These are phyloP conservation scores for Urochloa ruziziensis DNA, from an alignment of 176 grass and related monocot genomes.

Conservation along the genomic window DNA sequence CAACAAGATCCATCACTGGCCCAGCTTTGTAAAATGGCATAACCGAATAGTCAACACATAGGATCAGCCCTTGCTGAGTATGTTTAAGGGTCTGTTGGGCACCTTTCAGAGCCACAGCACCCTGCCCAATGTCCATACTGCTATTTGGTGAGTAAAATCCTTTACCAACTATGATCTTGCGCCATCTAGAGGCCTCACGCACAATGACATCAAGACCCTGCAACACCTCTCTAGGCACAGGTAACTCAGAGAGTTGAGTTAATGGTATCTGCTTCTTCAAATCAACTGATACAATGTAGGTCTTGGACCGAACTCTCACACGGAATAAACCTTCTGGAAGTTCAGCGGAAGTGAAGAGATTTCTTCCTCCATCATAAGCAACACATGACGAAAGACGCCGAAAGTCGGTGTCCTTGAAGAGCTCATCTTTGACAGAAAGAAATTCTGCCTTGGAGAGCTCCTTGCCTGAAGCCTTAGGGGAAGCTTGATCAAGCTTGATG, in stretches of 20 bases:
- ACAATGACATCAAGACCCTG: conserved; percentile 63
- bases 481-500: conserved; percentile 36
- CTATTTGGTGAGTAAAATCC: conserved; percentile 44
- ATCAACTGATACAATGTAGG: conserved; percentile 45
- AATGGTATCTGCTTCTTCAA: conserved; percentile 51
- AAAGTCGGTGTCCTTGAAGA: conserved; percentile 48
- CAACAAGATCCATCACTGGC: conserved; percentile 33
- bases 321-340: conserved; percentile 39
- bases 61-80: conserved; percentile 42
- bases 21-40: conserved; percentile 51
- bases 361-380: conserved; percentile 60
- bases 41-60: conserved; percentile 54
- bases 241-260: conserved; percentile 41
- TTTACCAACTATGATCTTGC: conserved; percentile 43
- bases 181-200: conserved; percentile 43
- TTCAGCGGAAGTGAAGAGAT: conserved; percentile 45
- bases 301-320: conserved; percentile 34
- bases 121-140: neutral
- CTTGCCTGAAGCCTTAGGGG: conserved; percentile 30
- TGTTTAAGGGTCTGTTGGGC: conserved; percentile 48
- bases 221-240: conserved; percentile 62
- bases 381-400: conserved; percentile 32
- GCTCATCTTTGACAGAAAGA: conserved; percentile 50
- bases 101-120: conserved; percentile 47
- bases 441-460: conserved; percentile 51